Conservation (phyloP, 2,329 filamentous ascomycete species). For the Aspergillus puulaauensis region DNA sequence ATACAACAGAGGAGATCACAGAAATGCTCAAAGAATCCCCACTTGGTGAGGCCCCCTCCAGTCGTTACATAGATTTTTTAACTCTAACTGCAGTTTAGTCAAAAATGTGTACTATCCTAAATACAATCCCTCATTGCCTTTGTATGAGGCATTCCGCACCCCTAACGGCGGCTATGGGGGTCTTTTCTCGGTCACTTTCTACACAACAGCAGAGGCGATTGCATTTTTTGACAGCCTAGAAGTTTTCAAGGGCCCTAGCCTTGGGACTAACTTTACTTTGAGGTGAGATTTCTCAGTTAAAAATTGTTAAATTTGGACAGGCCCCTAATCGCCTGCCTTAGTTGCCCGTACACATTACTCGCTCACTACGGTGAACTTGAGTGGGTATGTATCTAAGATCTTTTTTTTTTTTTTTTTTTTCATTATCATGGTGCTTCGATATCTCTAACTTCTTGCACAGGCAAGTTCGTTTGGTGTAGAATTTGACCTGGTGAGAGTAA, state of each 20-base stretch:
- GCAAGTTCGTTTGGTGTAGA: constrained; percentile 78
- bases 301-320: too few species aligned
- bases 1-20: constrained; percentile 80
- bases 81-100: constrained; percentile 52
- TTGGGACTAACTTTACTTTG: constrained; percentile 96
- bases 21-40: constrained; percentile 63
- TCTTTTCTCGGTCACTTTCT: constrained; percentile 79
- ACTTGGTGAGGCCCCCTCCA: constrained; percentile 40
- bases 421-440: neutral
- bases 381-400: constrained; percentile 60
- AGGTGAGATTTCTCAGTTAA: constrained; percentile 42
- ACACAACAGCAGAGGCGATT: constrained; percentile 67
- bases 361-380: constrained; percentile 89
- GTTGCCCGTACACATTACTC: constrained; percentile 85
- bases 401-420: neutral
- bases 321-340: constrained; percentile 25
- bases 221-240: constrained; percentile 83
- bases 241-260: constrained; percentile 87
- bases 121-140: constrained; percentile 63
- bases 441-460: constrained; percentile 29
- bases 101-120: constrained; percentile 87
- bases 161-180: constrained; percentile 83
- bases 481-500: constrained; percentile 76
- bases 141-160: constrained; percentile 78
- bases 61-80: neutral